These are phyloP conservation scores for Penicillium sp. DNA, from an alignment of 2,329 filamentous ascomycete species.

Conservation along the genomic window DNA sequence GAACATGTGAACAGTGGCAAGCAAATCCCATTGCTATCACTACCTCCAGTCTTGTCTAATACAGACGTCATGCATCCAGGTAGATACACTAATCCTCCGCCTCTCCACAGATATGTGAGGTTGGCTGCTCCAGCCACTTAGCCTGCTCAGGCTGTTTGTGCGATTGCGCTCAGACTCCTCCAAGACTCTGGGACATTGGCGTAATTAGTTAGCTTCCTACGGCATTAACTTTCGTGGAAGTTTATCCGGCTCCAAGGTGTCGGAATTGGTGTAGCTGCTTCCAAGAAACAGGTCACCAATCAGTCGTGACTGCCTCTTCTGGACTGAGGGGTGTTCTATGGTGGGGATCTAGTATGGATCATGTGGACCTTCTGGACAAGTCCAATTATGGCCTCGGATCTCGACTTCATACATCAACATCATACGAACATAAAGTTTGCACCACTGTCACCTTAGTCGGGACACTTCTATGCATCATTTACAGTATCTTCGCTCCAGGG, in stretches of 20 bases:
- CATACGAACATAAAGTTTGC: neutral
- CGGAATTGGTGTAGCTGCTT: neutral
- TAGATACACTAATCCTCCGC: slow-evolving; percentile 27
- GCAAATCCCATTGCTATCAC: neutral
- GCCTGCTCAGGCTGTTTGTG: neutral
- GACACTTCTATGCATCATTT: neutral
- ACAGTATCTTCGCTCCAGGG: neutral
- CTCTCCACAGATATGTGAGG: slow-evolving; percentile 21
- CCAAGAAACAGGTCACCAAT: neutral
- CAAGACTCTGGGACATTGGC: neutral
- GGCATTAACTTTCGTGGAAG: neutral
- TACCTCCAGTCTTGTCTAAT: neutral
- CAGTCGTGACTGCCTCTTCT: neutral
- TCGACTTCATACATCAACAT: neutral
- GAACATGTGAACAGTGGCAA: neutral
- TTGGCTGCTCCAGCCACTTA: slow-evolving; percentile 2
- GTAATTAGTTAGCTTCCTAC: neutral
- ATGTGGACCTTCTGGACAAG: neutral
- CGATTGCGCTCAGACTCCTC: neutral
- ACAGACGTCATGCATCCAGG: slow-evolving; percentile 17
- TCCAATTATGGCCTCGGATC: neutral
- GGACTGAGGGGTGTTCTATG: neutral
- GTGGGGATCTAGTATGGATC: neutral
- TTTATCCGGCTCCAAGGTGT: neutral
- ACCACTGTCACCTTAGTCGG: neutral